These are phyloP conservation scores for Pythium sp. DNA, from an alignment of 352 stramenopile genomes.

Conservation along the genomic window DNA sequence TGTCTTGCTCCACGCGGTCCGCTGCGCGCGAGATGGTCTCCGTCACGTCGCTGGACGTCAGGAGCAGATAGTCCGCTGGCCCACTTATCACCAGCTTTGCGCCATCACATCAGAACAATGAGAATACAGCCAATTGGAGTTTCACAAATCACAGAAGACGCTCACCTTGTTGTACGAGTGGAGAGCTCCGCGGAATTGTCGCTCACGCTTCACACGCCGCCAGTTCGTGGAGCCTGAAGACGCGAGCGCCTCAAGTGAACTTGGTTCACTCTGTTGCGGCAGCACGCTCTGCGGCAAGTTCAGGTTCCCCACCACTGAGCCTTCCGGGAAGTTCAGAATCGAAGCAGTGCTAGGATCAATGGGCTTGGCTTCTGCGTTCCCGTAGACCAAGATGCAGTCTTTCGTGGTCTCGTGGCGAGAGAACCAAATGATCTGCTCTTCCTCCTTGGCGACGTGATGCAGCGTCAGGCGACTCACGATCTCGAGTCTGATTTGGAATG, in stretches of 20 bases:
- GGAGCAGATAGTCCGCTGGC: not conserved
- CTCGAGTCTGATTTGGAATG: not conserved
- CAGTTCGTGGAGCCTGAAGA: not conserved
- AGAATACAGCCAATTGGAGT: not conserved
- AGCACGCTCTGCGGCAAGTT: not conserved
- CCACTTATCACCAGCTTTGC: not conserved
- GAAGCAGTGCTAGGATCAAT: not conserved
- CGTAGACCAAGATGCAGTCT: not conserved
- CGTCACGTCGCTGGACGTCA: not conserved
- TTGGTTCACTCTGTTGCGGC: not conserved
- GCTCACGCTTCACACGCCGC: not conserved
- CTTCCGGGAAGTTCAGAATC: not conserved
- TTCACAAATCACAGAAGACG: not conserved
- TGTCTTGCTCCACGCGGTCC: not conserved
- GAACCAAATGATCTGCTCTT: not conserved
- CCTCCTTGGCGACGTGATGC: not conserved
- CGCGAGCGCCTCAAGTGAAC: not conserved
- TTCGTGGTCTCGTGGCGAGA: not conserved
- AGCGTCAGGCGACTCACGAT: not conserved
- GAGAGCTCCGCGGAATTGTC: not conserved
- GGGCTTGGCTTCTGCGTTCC: not conserved
- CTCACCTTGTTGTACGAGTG: not conserved
- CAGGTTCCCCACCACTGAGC: not conserved
- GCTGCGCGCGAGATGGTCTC: not conserved
- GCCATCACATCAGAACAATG: not conserved